Base-by-base conservation (phyloP, 2,329 filamentous ascomycete species). In the Fusarium beomiforme region DNA sequence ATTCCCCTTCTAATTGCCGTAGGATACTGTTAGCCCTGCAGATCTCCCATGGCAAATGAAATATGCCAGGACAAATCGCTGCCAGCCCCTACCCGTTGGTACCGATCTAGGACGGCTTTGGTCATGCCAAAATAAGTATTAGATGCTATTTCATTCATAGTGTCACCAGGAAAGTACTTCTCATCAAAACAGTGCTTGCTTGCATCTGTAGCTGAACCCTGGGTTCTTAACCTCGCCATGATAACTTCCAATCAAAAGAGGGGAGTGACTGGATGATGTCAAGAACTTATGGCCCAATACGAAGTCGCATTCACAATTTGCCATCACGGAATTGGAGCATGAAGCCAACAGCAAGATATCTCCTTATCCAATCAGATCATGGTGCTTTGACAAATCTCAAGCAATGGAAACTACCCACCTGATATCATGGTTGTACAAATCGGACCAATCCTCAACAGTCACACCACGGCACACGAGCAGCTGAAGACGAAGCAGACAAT, bases 381-480 rank as follows among this genome's bases (percentile, higher is more conserved):
- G 0, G 2, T 10, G 16, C 2, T 2, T 33, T 12, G 6, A 10
- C 14, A 5, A 11, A 16, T 3, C 2, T 16, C 21, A 16, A 23
- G 9, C 13, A 11, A 24, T n/a, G 55, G 13, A 26, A 14, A 23
- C 4, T 49, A 5, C 23, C 31, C 24, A 14, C 4, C 21, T 53
- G 64, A 64, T 47, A 59, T 69, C 64, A 65, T 65, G 16, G 0
- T 29, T 19, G 49, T 50, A 2, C 39, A 33, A 12, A 24, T 24
- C 43, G 54, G 43, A 24, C 44, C 50, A 69, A 51, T 60, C 29
- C 13, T 11, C 12, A 16, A 33, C 26, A 9, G 16, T 21, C 23
- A 56, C 14, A 19, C 16, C 5, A 44, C 4, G n/a, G 10, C 56
- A 41, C 19, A 65, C 47, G 34, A 39, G 33, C 31, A 36, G 37